Evolutionary conservation across 2,329 filamentous ascomycete species (phyloP).

Genomic region (Bipolaris sorokiniana): DNA sequence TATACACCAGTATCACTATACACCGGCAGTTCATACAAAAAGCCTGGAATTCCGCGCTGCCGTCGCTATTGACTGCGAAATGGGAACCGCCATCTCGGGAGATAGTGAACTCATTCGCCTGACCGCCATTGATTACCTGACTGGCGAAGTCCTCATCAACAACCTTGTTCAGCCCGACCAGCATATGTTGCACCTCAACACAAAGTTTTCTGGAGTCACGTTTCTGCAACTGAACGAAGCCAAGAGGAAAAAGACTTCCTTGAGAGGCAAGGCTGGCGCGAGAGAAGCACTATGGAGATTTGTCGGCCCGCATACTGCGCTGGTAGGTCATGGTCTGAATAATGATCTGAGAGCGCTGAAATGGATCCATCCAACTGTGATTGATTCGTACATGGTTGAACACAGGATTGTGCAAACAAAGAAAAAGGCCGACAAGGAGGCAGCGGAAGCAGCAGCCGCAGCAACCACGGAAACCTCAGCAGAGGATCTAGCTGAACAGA

Average conservation of each 20-base stretch:
- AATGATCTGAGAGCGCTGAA: slow-evolving; percentile 55
- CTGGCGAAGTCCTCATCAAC: slow-evolving; percentile 57
- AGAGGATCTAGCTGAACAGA: neutral
- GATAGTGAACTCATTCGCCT: slow-evolving; percentile 62
- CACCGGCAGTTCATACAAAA: neutral
- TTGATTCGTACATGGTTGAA: slow-evolving; percentile 54
- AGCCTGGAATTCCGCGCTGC: slow-evolving; percentile 11
- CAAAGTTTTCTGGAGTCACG: slow-evolving; percentile 58
- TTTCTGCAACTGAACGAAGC: slow-evolving; percentile 49
- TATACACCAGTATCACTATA: slow-evolving; percentile 17
- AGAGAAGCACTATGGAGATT: slow-evolving; percentile 53
- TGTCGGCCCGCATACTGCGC: slow-evolving; percentile 55
- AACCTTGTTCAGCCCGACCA: slow-evolving; percentile 58
- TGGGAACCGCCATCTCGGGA: slow-evolving; percentile 55
- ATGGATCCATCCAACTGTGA: slow-evolving; percentile 56
- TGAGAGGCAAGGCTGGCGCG: slow-evolving; percentile 54
- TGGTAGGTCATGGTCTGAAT: slow-evolving; percentile 56
- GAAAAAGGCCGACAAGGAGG: slow-evolving; percentile 11
- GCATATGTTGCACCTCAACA: slow-evolving; percentile 58
- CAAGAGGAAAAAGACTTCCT: slow-evolving; percentile 38
- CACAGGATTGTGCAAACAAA: slow-evolving; percentile 8
- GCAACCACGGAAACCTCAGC: neutral
- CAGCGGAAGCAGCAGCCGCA: neutral
- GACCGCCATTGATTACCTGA: slow-evolving; percentile 58
- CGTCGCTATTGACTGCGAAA: slow-evolving; percentile 63